Base-by-base conservation (phyloP, 129 eudicot species). In the Escallonia herrerae region DNA sequence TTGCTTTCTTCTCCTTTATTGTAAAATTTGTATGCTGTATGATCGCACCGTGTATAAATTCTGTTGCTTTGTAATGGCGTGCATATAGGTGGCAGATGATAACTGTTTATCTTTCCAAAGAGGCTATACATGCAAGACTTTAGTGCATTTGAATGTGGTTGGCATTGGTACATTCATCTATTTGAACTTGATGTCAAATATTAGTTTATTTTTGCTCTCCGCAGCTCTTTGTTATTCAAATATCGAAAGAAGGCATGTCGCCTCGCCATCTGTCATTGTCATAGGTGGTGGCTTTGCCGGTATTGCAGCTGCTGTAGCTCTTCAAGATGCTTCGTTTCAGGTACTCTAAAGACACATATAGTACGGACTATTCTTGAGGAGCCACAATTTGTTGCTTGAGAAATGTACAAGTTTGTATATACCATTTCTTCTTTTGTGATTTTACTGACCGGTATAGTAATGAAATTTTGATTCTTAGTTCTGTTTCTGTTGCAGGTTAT, bases 201-300 rank as follows among this genome's bases (percentile, higher is more conserved):
- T 40, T 39, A 56, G 22, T 48, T 49, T 15, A 45, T 45, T 45
- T 37, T 58, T 54, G 43, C 56, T 8, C 43, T 41, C 45, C 40
- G 64, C 60, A 91, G 97, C 74, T 82, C 66, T 58, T 63, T 84
- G 76, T 64, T 74, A 57, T 67, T 83, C 98, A 58, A 72, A 53
- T 51, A 76, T 60, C 39, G 80, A 79, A 55, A 77, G 82, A 65
- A 81, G 76, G 74, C 65, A 42, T 22, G 15, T 77, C 5, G 52
- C 67, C 5, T 81, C 99, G 11, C 97, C 99, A 15, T 89, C 95
- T 61, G 99, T 94, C 10, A 84, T 94, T 2, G 86, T 94, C 64
- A 80, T 94, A 5, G 99, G 99, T 43, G 86, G 86, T 74, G 99
- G 99, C 43, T 48, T 89, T 72, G 96, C 97, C 60, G 99, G 99